Conservation (phyloP, 2,329 filamentous ascomycete genomes). For the Paraconiothyrium brasiliense region DNA sequence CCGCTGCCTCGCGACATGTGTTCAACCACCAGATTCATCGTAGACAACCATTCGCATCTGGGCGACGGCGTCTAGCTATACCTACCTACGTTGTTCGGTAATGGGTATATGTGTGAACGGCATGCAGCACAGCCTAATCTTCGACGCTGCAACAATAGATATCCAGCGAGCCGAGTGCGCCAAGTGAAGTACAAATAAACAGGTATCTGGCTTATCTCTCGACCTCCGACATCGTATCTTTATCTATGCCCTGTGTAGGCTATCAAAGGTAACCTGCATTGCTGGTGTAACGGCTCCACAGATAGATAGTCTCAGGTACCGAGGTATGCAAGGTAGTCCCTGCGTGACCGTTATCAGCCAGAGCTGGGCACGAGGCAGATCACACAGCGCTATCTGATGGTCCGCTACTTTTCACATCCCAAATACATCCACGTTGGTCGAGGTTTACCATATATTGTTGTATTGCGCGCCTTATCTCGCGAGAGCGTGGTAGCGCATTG, state of each 20-base stretch:
- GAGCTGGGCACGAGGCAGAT: neutral
- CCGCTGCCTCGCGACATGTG: neutral
- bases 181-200: neutral
- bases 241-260: neutral
- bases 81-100: neutral
- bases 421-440: too few relatives aligned
- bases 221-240: constrained; percentile 13
- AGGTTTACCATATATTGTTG: constrained; percentile 1
- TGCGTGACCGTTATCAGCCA: neutral
- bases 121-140: neutral
- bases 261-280: neutral
- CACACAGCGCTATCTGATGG: neutral
- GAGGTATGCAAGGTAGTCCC: neutral
- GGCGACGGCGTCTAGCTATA: neutral
- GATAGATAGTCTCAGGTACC: constrained; percentile 2
- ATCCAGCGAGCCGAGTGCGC: neutral
- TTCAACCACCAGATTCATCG: neutral
- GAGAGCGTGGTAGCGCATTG: neutral
- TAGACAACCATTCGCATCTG: neutral
- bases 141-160: neutral
- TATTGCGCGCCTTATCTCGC: constrained; percentile 1
- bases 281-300: constrained; percentile 3
- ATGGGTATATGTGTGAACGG: neutral
- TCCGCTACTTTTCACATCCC: too few relatives aligned
- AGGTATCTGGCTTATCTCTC: constrained; percentile 6